Conservation (phyloP, 345 rosid species). For the Diplotaxis tenuifolia region DNA sequence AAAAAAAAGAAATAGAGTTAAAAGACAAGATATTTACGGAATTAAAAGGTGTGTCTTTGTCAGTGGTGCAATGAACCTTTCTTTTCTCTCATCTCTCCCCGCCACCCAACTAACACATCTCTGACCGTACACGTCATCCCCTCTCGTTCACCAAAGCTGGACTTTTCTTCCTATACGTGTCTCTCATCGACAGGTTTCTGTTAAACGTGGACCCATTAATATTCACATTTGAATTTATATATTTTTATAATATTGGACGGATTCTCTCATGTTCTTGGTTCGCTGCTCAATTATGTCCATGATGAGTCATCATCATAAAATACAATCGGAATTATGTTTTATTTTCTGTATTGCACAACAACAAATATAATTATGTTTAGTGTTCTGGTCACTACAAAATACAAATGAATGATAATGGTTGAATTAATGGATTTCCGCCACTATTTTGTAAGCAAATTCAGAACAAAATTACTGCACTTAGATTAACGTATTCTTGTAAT, state of each 20-base stretch:
- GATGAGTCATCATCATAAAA: background rate
- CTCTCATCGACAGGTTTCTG: conserved; percentile 9
- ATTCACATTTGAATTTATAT: background rate
- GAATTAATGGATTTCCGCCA: background rate
- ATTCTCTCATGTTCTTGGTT: conserved; percentile 24
- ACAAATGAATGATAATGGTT: background rate
- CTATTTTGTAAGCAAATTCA: no score
- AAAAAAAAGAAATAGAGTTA: background rate
- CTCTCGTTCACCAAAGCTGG: conserved; percentile 18
- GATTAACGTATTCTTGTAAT: no score
- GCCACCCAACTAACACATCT: conserved; percentile 30
- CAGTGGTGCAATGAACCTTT: conserved; percentile 34
- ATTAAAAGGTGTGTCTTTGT: conserved; percentile 22
- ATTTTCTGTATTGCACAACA: conserved; percentile 9
- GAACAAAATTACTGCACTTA: no score
- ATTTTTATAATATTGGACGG: background rate
- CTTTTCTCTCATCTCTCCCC: conserved; percentile 16
- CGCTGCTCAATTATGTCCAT: conserved; percentile 17
- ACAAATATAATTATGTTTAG: background rate
- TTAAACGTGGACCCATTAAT: conserved; percentile 3
- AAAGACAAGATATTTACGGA: conserved; percentile 18
- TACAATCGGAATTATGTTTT: conserved; percentile 1
- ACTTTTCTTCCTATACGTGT: conserved; percentile 31
- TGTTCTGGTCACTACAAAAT: background rate
- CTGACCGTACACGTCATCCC: conserved; percentile 38